phyloP scores from a whole-genome alignment of 352 stramenopile genomes.

The Pythium volutum region DNA sequence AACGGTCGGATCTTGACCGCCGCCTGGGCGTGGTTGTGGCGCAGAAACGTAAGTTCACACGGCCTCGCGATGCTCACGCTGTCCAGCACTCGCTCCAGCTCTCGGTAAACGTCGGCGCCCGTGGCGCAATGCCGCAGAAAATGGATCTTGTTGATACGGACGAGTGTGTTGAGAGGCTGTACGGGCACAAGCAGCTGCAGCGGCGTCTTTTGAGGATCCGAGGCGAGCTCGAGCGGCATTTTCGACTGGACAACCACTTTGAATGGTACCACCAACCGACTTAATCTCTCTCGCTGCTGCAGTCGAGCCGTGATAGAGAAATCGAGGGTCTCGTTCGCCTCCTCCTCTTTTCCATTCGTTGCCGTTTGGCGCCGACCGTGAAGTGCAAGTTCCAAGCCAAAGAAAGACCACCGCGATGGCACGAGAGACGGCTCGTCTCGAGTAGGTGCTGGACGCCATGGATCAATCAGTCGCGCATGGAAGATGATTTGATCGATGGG shows the following conservation, averaged over 20 bases:
- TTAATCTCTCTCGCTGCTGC: slow-evolving; percentile 3
- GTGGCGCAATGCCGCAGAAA: slow-evolving; percentile 30
- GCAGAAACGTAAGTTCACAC: slow-evolving; percentile 47
- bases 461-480: slow-evolving; percentile 23
- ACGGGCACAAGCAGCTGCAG: slow-evolving; percentile 39
- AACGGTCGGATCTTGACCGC: slow-evolving; percentile 59
- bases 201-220: slow-evolving; percentile 23
- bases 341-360: background rate
- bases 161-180: slow-evolving; percentile 39
- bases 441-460: slow-evolving; percentile 2
- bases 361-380: background rate
- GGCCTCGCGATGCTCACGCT: slow-evolving; percentile 37
- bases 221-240: slow-evolving; percentile 15
- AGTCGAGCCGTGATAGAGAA: slow-evolving; percentile 4
- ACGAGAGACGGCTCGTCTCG: background rate
- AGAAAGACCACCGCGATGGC: slow-evolving; percentile 15
- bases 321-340: background rate
- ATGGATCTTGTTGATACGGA: slow-evolving; percentile 47
- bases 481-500: slow-evolving; percentile 18
- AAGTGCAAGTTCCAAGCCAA: slow-evolving; percentile 20
- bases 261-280: slow-evolving; percentile 20
- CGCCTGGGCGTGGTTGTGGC: slow-evolving; percentile 51
- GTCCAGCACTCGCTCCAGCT: slow-evolving; percentile 29
- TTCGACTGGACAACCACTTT: slow-evolving; percentile 16
- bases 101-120: slow-evolving; percentile 30